Conservation (phyloP, 805 yeast genomes). For the Hanseniaspora lachancei region DNA sequence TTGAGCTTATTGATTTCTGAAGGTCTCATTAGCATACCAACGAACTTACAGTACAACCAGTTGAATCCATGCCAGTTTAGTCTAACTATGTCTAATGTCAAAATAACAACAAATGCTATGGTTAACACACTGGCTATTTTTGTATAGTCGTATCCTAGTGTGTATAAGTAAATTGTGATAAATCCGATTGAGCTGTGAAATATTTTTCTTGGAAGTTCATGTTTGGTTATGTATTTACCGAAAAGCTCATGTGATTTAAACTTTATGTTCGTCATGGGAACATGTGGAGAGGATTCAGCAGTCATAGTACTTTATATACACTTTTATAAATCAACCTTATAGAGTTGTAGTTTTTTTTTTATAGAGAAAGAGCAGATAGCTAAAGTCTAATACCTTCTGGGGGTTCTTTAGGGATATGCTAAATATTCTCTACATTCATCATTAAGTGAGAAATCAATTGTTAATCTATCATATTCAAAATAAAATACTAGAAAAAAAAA, state of each 20-base stretch:
- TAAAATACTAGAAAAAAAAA: no score
- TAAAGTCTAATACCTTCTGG: no score
- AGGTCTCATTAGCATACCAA: constrained; percentile 78
- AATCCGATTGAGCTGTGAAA: constrained; percentile 86
- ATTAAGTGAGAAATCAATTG: no score
- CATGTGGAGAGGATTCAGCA: constrained; percentile 16
- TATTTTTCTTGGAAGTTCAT: constrained; percentile 79
- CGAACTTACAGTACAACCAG: constrained; percentile 45
- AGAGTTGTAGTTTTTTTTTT: no score
- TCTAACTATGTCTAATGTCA: constrained; percentile 54
- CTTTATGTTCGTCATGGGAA: constrained; percentile 25
- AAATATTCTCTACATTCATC: no score
- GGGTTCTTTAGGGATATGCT: no score
- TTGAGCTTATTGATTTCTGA: constrained; percentile 59
- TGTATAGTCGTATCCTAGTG: constrained; percentile 41
- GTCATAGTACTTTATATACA: neutral
- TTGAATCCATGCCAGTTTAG: constrained; percentile 52
- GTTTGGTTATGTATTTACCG: constrained; percentile 49
- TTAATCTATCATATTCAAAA: no score
- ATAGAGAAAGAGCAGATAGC: no score
- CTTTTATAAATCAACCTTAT: no score
- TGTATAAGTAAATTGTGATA: constrained; percentile 59
- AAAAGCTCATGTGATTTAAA: constrained; percentile 33
- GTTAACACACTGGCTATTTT: constrained; percentile 50
- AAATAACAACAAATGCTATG: constrained; percentile 42